A percentile compares a stretch with the other conserved stretches of the same genome.
Conservation (phyloP, 75 land plant species). For the Cupressus sempervirens region DNA sequence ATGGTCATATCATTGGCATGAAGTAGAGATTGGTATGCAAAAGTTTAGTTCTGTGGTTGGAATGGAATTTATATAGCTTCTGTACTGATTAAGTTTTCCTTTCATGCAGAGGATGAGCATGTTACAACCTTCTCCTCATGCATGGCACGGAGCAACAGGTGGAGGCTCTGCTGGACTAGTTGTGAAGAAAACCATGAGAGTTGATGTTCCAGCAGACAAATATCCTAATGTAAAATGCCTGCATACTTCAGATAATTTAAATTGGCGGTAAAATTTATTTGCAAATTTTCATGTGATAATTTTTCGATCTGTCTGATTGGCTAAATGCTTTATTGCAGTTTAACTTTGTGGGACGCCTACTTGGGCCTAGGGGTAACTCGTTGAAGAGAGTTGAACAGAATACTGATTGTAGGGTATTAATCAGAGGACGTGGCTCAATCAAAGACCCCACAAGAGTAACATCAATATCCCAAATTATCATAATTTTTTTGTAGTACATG, state of each 20-base stretch:
- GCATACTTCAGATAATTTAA: neutral
- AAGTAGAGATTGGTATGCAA: neutral
- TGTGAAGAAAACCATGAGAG: constrained; percentile 78
- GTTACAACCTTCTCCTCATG: constrained; percentile 41
- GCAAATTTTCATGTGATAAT: neutral
- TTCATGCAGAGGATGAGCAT: constrained; percentile 44
- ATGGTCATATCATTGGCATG: neutral
- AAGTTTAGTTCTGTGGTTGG: neutral
- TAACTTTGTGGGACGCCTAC: constrained; percentile 94
- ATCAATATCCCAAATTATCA: constrained; percentile 4
- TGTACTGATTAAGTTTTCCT: neutral
- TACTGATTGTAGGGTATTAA: constrained; percentile 90
- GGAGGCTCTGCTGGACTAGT: constrained; percentile 63
- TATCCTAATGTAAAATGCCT: constrained; percentile 60
- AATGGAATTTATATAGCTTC: neutral
- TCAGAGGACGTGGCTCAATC: constrained; percentile 92
- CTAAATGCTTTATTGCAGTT: constrained; percentile 45
- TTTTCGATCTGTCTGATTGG: neutral
- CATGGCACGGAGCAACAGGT: constrained; percentile 60
- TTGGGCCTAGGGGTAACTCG: constrained; percentile 97
- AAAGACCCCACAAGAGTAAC: constrained; percentile 84
- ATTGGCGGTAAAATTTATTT: neutral
- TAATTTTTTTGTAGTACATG: neutral
- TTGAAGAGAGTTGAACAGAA: constrained; percentile 86
- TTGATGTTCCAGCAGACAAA: constrained; percentile 87